Base-by-base conservation (phyloP, 139 green algal genomes). In the Pleodorina starrii region DNA sequence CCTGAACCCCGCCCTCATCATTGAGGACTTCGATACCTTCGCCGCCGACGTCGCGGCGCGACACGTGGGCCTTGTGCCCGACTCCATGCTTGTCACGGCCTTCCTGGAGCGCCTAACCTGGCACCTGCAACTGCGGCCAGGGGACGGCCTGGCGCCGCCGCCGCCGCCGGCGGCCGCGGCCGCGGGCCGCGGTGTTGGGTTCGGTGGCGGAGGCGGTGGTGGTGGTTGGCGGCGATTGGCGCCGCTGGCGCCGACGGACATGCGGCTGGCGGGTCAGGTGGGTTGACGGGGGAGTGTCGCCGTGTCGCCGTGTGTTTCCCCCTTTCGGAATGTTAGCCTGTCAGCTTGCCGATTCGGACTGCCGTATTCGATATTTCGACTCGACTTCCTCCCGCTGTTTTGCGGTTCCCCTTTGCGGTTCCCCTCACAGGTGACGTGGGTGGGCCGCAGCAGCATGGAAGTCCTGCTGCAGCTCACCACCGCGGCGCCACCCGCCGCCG, bases 1-100 rank as follows among this genome's bases (percentile, higher is more conserved):
- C n/a, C 80, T 89, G 40, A 71, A 86, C 66, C 66, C 86, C 2
- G 69, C 54, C 12, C 80, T 71, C 4, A 43, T 60, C 40, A 48
- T 91, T 27, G 88, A 92, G 74, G 89, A 92, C 82, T 71, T 92
- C 40, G 89, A 92, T 57, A 86, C 72, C 3, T 89, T 92, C 54
- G 89, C 88, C 3, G 88, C 88, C 35, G 88, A 91, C 57, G 80
- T 91, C 35, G 80, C 68, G 11, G 88, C 79, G 1, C 80, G 88
- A 1, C 88, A 91, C 71, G 35, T 82, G 43, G 87, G 84, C 57
- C 57, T 21, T 25, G 59, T 73, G 29, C 85, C 54, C 38, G 81
- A 77, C 59, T 59, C 51, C 68, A 91, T 88, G 88, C 88, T 85
- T 40, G 69, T 91, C 21, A 91, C 88, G 5, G 88, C 88, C 38